These are phyloP conservation scores for Wickerhamiella bombiphila DNA, from an alignment of 805 yeast species.

Conservation along the genomic window DNA sequence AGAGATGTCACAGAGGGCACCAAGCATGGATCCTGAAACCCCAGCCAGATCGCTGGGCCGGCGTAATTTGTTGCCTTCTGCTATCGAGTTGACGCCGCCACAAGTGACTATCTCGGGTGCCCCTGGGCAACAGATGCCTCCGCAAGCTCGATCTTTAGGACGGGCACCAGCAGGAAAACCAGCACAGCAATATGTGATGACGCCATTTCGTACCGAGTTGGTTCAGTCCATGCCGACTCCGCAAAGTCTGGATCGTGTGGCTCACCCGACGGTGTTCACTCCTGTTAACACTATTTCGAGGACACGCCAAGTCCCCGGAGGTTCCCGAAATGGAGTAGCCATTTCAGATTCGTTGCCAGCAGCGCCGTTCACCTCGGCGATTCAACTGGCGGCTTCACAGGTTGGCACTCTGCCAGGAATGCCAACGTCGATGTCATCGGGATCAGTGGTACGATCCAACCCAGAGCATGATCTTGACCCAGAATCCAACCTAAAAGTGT, in stretches of 20 bases:
- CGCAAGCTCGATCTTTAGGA: background rate
- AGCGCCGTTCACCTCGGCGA: too few relatives aligned
- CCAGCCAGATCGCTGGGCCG: background rate
- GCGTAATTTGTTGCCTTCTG: background rate
- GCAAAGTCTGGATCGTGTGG: background rate
- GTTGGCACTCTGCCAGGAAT: too few relatives aligned
- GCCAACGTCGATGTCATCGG: too few relatives aligned
- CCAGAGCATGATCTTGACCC: too few relatives aligned
- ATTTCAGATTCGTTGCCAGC: background rate
- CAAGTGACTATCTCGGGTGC: background rate
- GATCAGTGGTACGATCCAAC: too few relatives aligned
- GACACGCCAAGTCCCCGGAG: too few relatives aligned
- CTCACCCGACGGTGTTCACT: too few relatives aligned
- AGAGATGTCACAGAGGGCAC: background rate
- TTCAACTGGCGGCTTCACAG: too few relatives aligned
- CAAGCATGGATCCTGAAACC: background rate
- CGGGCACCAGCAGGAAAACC: background rate
- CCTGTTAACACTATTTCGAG: too few relatives aligned
- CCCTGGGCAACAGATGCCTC: background rate
- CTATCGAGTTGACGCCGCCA: constrained; percentile 1
- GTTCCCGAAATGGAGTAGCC: background rate
- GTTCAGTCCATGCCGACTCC: background rate
- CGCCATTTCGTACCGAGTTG: background rate
- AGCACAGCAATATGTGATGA: background rate
- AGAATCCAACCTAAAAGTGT: too few relatives aligned